These are phyloP conservation scores for Jaltomata sinuosa DNA, from an alignment of 257 asterid genomes.

Conservation along the genomic window DNA sequence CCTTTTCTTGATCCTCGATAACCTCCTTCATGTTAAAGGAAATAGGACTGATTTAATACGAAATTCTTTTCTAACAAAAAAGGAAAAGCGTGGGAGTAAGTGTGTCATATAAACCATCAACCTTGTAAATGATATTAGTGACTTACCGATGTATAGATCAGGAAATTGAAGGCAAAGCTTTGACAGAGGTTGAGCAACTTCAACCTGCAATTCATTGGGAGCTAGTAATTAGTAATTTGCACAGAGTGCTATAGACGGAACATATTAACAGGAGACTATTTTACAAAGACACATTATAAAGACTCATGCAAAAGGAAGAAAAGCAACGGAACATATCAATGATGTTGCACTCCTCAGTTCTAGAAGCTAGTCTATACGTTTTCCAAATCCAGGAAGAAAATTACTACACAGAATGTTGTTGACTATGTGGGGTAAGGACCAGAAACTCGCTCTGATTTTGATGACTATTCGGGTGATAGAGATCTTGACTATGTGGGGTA, in stretches of 20 bases:
- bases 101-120: neutral
- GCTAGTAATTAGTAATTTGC: neutral
- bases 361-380: neutral
- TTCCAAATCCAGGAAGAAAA: neutral
- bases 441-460: neutral
- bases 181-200: slow-evolving; percentile 65
- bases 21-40: slow-evolving; percentile 32
- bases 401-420: neutral
- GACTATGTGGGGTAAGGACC: neutral
- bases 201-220: slow-evolving; percentile 37
- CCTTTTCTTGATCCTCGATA: slow-evolving; percentile 65
- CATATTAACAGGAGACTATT: neutral
- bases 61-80: neutral
- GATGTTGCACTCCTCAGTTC: neutral
- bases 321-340: neutral
- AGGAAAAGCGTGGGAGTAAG: neutral
- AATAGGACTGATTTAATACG: neutral
- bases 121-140: neutral
- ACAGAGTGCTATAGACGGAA: neutral
- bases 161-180: slow-evolving; percentile 50
- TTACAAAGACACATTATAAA: neutral
- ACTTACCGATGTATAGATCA: slow-evolving; percentile 56
- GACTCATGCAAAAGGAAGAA: neutral
- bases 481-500: neutral
- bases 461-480: neutral